Evolutionary conservation across 805 yeast species (phyloP).

Genomic region (Starmerella powellii): DNA sequence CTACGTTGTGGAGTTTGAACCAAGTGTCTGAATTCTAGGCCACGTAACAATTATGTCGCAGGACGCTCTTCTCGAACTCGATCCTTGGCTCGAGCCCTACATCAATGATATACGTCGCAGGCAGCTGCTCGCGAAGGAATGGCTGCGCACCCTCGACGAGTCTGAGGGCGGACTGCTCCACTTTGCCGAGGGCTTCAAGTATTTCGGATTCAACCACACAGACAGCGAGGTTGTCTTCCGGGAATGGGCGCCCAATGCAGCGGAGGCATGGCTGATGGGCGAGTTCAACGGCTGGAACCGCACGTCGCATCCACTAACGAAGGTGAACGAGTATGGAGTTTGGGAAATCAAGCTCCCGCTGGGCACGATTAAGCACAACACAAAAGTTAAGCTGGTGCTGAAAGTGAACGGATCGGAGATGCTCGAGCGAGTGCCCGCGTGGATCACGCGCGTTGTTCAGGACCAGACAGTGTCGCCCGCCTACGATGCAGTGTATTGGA

Average conservation of each 20-base stretch:
- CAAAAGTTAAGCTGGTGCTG: conserved; percentile 55
- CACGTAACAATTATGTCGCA: not conserved
- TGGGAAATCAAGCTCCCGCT: conserved; percentile 56
- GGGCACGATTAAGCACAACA: conserved; percentile 63
- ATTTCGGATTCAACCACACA: conserved; percentile 61
- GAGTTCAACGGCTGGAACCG: conserved; percentile 83
- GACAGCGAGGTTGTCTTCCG: conserved; percentile 49
- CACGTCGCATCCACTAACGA: conserved; percentile 41
- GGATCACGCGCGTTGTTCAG: conserved; percentile 74
- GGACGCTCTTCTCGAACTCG: conserved; percentile 45
- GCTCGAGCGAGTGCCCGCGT: conserved; percentile 77
- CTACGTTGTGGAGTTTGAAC: too few relatives aligned
- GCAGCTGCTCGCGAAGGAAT: conserved; percentile 50
- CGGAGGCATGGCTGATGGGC: conserved; percentile 65
- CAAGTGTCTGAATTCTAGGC: not conserved
- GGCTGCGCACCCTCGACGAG: conserved; percentile 44
- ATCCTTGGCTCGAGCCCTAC: conserved; percentile 80
- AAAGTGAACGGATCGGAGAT: conserved; percentile 53
- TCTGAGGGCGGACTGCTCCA: conserved; percentile 53
- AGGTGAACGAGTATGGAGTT: conserved; percentile 53
- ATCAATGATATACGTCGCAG: conserved; percentile 57
- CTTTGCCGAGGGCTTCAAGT: conserved; percentile 65
- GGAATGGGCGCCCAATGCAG: conserved; percentile 90
- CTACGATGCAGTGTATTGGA: conserved; percentile 90
- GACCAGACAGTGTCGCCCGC: conserved; percentile 34